These are phyloP conservation scores for Pyrenula massariospora DNA, from an alignment of 495 filamentous ascomycete species.

Conservation along the genomic window DNA sequence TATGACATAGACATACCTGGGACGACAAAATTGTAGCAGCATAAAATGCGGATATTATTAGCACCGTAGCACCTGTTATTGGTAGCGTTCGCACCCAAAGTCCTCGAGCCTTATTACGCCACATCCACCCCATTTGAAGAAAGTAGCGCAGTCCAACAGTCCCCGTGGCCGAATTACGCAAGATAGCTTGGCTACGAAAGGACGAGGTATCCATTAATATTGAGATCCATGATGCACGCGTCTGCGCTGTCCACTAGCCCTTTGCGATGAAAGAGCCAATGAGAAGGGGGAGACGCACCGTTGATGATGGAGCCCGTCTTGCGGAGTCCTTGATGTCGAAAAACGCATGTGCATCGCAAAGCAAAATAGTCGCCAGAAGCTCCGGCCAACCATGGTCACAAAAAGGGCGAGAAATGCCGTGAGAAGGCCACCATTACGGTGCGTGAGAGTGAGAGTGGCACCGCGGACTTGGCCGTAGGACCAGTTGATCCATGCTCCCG, in stretches of 20 bases:
- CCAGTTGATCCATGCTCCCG: conserved; percentile 11
- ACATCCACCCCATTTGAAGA: background rate
- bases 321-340: background rate
- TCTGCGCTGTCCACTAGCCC: background rate
- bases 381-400: conserved; percentile 4
- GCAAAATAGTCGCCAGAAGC: conserved; percentile 10
- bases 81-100: background rate
- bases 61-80: background rate
- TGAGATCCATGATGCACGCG: background rate
- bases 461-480: conserved; percentile 7
- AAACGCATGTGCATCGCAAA: background rate
- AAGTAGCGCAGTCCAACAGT: background rate
- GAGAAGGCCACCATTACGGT: conserved; percentile 2
- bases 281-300: background rate
- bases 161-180: background rate
- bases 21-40: background rate
- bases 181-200: background rate
- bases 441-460: conserved; percentile 8
- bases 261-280: background rate
- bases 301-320: background rate
- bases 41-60: background rate
- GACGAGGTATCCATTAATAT: background rate
- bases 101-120: background rate
- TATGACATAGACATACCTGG: background rate
- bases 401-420: conserved; percentile 12